Conservation (phyloP, 306 rosid genomes). For the Corylus heterophylla region DNA sequence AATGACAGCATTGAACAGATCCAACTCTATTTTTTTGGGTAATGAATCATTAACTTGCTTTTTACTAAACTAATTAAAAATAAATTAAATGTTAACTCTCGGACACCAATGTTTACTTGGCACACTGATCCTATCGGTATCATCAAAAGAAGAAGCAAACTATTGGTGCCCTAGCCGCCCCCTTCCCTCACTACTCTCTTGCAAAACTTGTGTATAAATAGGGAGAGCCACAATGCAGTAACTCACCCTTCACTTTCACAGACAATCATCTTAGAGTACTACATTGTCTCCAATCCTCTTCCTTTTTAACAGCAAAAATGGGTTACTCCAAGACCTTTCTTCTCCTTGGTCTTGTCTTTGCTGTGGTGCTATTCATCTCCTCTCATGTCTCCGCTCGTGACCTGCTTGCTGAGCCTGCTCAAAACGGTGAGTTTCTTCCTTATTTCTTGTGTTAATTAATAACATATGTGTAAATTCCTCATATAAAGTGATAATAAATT, state of each 20-base stretch:
- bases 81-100: too few species aligned
- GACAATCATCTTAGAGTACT: neutral
- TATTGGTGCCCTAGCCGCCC: too few species aligned
- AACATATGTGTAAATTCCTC: neutral
- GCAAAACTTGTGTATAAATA: neutral
- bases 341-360: constrained; percentile 19
- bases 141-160: too few species aligned
- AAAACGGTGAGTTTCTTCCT: neutral
- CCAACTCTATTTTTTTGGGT: too few species aligned
- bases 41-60: too few species aligned
- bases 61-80: too few species aligned
- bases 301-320: neutral
- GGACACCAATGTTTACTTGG: too few species aligned
- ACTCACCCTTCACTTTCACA: neutral
- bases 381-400: constrained; percentile 14
- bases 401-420: neutral
- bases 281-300: neutral
- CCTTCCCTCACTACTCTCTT: neutral
- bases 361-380: constrained; percentile 14
- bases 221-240: neutral
- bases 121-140: too few species aligned
- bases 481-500: neutral
- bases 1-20: too few species aligned
- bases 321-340: constrained; percentile 20
- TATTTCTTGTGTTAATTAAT: neutral